Percentiles rank a stretch among this genome's conserved stretches.
Conservation (phyloP, 2,329 filamentous ascomycete genomes). For the Ascochyta fabae region DNA sequence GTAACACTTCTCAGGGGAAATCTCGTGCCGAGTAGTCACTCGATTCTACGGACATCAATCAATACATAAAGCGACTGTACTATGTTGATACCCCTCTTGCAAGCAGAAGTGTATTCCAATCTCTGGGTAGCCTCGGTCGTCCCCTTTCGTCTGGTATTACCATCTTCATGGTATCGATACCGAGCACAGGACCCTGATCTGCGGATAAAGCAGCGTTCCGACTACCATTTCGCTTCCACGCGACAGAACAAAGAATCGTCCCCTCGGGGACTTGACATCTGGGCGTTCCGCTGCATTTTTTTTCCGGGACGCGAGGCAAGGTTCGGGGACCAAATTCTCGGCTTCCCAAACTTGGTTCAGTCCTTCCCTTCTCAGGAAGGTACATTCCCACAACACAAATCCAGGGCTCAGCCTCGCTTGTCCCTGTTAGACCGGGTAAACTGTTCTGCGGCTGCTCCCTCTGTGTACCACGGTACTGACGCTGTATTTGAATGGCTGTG, state of each 20-base stretch:
- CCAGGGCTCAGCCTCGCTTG: background rate
- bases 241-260: conserved; percentile 7
- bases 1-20: background rate
- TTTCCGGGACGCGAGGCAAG: background rate
- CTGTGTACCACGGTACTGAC: background rate
- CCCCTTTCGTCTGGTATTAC: background rate
- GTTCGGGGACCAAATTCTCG: background rate
- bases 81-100: background rate
- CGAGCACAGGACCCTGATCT: background rate
- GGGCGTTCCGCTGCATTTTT: background rate
- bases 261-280: background rate
- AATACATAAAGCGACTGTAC: background rate
- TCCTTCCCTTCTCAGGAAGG: conserved; percentile 1
- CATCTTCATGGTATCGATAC: background rate
- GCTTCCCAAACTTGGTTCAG: background rate
- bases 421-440: background rate
- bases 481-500: background rate
- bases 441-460: background rate
- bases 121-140: background rate
- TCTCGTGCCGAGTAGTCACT: background rate
- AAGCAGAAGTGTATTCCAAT: background rate
- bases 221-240: background rate
- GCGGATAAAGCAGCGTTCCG: background rate
- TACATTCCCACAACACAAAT: background rate
- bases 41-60: background rate